Evolutionary conservation across 192 early-diverging fungal species (phyloP).

Genomic region (Gryganskiella cystojenkinii): DNA sequence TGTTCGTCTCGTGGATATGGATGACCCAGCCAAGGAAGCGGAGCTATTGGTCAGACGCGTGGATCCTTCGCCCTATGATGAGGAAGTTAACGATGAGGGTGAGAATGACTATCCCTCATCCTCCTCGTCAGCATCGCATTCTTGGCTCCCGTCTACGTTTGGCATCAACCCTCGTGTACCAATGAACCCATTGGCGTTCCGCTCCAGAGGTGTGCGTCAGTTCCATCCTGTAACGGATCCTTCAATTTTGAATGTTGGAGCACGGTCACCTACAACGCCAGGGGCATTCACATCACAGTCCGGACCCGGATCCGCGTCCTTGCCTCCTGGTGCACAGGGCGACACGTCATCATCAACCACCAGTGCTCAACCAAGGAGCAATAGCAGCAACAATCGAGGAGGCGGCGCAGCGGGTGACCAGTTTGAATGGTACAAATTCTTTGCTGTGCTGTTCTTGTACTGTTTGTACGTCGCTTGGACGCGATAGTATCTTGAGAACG

Average conservation of each 20-base stretch:
- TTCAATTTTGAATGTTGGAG: slow-evolving; percentile 11
- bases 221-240: slow-evolving; percentile 9
- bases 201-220: slow-evolving; percentile 25
- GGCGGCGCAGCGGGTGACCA: neutral
- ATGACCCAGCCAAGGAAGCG: slow-evolving; percentile 26
- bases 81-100: slow-evolving; percentile 34
- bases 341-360: no score
- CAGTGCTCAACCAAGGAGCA: neutral
- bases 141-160: slow-evolving; percentile 10
- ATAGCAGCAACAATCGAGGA: neutral
- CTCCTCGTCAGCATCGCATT: neutral
- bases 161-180: slow-evolving; percentile 1
- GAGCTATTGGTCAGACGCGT: neutral
- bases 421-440: slow-evolving; percentile 27
- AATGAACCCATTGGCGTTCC: neutral
- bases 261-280: neutral
- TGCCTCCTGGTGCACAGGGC: neutral
- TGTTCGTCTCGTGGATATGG: slow-evolving; percentile 35
- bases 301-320: neutral
- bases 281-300: neutral
- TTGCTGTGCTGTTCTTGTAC: slow-evolving; percentile 24
- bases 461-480: slow-evolving; percentile 26
- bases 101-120: slow-evolving; percentile 38
- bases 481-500: neutral
- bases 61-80: neutral